Evolutionary conservation across 1,284 basidiomycete species (phyloP).

Genomic region (Ceraceosorus guamensis): DNA sequence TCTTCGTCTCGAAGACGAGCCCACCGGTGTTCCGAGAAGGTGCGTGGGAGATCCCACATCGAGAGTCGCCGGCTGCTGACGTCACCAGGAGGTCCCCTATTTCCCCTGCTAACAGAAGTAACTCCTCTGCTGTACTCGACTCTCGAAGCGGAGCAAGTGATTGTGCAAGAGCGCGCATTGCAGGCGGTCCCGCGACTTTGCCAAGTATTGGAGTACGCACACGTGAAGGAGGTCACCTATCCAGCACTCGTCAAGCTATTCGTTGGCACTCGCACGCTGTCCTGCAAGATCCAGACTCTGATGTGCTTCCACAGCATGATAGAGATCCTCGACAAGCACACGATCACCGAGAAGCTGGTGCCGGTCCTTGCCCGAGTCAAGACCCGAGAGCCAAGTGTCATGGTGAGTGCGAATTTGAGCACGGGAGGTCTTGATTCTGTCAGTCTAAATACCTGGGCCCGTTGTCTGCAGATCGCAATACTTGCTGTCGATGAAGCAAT

Average conservation of each 20-base stretch:
- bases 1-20: conserved; percentile 83
- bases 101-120: conserved; percentile 73
- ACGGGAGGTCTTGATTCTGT: no score
- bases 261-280: conserved; percentile 42
- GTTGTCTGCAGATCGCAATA: conserved; percentile 59
- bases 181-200: conserved; percentile 77
- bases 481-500: conserved; percentile 91
- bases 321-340: conserved; percentile 78
- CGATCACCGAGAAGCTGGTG: conserved; percentile 87
- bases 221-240: conserved; percentile 39
- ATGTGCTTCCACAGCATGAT: conserved; percentile 86
- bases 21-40: conserved; percentile 77
- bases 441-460: no score
- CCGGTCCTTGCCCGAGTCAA: conserved; percentile 88
- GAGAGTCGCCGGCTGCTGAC: neutral
- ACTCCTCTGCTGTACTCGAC: conserved; percentile 91
- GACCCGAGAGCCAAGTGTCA: conserved; percentile 61
- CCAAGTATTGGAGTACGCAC: conserved; percentile 68
- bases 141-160: conserved; percentile 67
- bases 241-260: conserved; percentile 21
- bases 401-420: no score
- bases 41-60: conserved; percentile 49
- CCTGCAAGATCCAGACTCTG: conserved; percentile 77
- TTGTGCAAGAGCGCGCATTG: conserved; percentile 84
- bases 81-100: neutral